phyloP scores from a whole-genome alignment of 306 rosid genomes.

The Corylus avellana region DNA sequence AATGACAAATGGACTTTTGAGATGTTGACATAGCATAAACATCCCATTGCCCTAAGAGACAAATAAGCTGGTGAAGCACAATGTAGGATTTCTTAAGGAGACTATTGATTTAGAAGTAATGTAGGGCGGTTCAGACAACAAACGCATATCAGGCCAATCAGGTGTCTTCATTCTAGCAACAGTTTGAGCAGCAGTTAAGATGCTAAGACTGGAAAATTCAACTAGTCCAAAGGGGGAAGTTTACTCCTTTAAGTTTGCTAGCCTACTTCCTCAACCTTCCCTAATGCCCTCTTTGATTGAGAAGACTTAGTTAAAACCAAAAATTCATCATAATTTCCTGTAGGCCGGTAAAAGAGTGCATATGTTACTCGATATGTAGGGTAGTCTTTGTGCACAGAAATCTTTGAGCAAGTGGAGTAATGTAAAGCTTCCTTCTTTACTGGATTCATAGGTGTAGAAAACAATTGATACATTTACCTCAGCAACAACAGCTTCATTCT shows the following conservation, averaged over 20 bases:
- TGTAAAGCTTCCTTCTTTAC: neutral
- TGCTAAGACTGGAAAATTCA: neutral
- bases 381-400: constrained; percentile 1
- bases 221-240: neutral
- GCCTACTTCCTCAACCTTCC: neutral
- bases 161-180: neutral
- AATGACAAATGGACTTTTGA: neutral
- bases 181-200: neutral
- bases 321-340: neutral
- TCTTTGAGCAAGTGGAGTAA: constrained; percentile 2
- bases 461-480: constrained; percentile 57
- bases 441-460: neutral
- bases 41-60: neutral
- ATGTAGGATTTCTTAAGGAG: neutral
- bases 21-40: neutral
- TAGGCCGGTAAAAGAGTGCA: neutral
- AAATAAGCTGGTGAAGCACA: constrained; percentile 2
- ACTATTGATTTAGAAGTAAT: neutral
- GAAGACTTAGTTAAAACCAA: neutral
- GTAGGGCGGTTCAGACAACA: neutral
- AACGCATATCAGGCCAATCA: neutral
- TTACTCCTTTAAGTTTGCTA: neutral
- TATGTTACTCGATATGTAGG: neutral
- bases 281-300: neutral
- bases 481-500: constrained; percentile 95